Conservation (phyloP, 179 eudicot species). For the Gypsophila paniculata region DNA sequence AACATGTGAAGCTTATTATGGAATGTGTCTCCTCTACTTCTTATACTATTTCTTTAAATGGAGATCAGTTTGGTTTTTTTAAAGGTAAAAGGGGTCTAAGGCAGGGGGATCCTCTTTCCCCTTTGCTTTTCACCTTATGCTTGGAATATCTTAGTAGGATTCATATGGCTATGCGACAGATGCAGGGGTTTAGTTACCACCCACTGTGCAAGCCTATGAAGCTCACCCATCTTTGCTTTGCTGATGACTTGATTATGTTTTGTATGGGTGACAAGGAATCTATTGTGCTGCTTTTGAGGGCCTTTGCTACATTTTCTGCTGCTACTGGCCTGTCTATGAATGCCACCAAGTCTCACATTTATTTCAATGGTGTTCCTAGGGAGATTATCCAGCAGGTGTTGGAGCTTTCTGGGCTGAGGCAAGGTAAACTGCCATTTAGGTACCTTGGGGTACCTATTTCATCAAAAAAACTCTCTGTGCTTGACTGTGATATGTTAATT, state of each 20-base stretch:
- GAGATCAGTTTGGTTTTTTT: background rate
- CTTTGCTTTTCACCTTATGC: background rate
- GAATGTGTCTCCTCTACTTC: background rate
- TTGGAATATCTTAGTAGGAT: background rate
- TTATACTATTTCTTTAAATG: no score
- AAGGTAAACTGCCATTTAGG: no score
- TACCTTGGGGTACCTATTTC: background rate
- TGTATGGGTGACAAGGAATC: background rate
- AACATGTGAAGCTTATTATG: background rate
- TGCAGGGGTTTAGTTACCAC: background rate
- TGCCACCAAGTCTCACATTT: background rate
- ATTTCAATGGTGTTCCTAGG: background rate
- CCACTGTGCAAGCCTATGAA: background rate
- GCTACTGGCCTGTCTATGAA: background rate
- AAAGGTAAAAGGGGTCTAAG: background rate
- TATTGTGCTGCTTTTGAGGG: background rate
- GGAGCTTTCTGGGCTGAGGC: no score
- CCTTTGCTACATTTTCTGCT: background rate
- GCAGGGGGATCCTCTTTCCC: background rate
- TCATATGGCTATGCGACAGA: background rate
- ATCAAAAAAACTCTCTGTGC: background rate
- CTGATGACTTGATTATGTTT: background rate
- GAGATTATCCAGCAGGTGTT: no score
- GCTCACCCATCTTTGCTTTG: background rate
- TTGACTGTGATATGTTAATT: no score